A percentile compares a stretch with the other conserved stretches of the same genome.
These are phyloP conservation scores for Nitzschia palea DNA, from an alignment of 108 stramenopile species.

Conservation along the genomic window DNA sequence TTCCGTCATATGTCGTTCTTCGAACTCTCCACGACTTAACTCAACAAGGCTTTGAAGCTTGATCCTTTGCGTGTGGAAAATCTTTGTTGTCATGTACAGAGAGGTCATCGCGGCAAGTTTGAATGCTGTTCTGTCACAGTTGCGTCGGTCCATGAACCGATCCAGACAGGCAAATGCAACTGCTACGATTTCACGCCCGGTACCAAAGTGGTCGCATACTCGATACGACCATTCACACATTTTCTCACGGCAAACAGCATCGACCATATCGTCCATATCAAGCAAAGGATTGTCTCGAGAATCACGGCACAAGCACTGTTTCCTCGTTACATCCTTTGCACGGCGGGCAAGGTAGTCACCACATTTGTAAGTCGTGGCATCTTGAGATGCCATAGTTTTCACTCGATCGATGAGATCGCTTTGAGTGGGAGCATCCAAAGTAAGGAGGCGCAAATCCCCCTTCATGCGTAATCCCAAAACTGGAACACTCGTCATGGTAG, in stretches of 20 bases:
- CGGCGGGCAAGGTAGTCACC: conserved; percentile 30
- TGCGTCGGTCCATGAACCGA: conserved; percentile 40
- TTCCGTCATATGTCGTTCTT: conserved; percentile 36
- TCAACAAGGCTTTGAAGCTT: conserved; percentile 34
- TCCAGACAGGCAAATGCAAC: conserved; percentile 48
- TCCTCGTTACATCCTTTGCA: neutral
- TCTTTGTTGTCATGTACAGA: conserved; percentile 53
- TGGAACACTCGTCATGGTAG: conserved; percentile 1
- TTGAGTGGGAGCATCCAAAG: neutral
- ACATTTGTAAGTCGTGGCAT: conserved; percentile 18
- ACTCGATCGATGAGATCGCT: conserved; percentile 8
- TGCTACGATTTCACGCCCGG: conserved; percentile 41
- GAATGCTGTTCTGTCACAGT: conserved; percentile 52
- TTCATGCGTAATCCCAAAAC: conserved; percentile 17
- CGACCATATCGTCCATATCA: conserved; percentile 22
- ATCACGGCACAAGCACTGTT: neutral
- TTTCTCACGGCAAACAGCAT: conserved; percentile 44
- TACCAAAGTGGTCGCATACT: conserved; percentile 45
- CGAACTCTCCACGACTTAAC: conserved; percentile 54
- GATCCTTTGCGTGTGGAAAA: conserved; percentile 32
- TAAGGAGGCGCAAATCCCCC: too few relatives aligned
- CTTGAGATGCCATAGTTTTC: conserved; percentile 8
- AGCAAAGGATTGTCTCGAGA: neutral
- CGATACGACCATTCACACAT: conserved; percentile 54
- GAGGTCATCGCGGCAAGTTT: conserved; percentile 64